Base-by-base conservation (phyloP, 1,139 yeast species). In the Nakaseomyces glabratus region DNA sequence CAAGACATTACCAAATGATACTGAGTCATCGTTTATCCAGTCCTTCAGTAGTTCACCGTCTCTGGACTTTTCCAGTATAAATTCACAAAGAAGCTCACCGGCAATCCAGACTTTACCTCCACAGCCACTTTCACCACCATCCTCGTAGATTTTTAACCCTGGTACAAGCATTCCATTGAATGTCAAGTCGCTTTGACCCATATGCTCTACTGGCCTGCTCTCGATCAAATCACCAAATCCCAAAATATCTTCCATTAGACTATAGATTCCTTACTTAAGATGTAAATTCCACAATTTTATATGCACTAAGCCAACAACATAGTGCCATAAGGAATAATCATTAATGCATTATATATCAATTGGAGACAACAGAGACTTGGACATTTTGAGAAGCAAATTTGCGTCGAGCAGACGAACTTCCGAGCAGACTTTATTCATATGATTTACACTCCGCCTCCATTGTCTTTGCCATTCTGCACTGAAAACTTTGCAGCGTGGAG, bases 71-170 rank as follows among this genome's bases (percentile, higher is more conserved):
- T 57, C 58, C 3, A 57, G 35, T 36, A 69, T 41, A 39, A 69
- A 71, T 28, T 67, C 57, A 6, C 74, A 62, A 11, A 71, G 50
- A 21, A 71, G 53, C 38, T 71, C 73, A 5, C 77, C 78, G 6
- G 77, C 76, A 1, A 73, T 63, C 78, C 78, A 71, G 4, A 72
- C 58, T 39, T 69, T 68, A 4, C 77, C 77, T n/a, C 77, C 77
- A 48, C 77, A 72, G 1, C 77, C 77, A 7, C 65, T 51, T 1
- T 66, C 71, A 4, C 77, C 77, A 25, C 76, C 76, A 45, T 72
- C 77, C 41, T 69, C 73, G 38, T 57, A 60, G 20, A 72, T 65
- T 40, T 58, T 52, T 18, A 71, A 52, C 0, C 66, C 63, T 4
- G 51, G 53, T 1, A 44, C 34, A 12, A 68, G 46, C 22, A 64